These are phyloP conservation scores for Ustilago trichophora DNA, from an alignment of 1,284 basidiomycete genomes.

Conservation along the genomic window DNA sequence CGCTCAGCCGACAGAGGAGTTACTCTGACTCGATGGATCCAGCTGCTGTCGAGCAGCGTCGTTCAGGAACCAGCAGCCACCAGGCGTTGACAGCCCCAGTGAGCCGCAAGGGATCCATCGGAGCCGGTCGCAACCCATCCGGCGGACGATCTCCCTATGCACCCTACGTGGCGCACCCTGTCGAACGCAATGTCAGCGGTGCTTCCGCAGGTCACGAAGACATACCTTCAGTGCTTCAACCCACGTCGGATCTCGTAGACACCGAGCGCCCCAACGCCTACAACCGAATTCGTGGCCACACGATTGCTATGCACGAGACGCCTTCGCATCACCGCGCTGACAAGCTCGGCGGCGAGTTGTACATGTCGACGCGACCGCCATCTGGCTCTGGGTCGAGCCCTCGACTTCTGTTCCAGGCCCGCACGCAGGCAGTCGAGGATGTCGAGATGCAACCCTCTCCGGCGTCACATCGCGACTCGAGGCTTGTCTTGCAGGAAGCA, in stretches of 20 bases:
- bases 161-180: not conserved
- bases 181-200: not conserved
- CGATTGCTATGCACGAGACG: conserved; percentile 20
- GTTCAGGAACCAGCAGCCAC: conserved; percentile 2
- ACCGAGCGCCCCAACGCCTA: not conserved
- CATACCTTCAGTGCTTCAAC: conserved; percentile 36
- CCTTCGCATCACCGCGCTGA: conserved; percentile 8
- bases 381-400: conserved; percentile 6
- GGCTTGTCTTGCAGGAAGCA: conserved; percentile 35
- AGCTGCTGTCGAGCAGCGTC: conserved; percentile 13
- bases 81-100: conserved; percentile 27
- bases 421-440: conserved; percentile 14
- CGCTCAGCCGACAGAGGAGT: conserved; percentile 39
- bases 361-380: not conserved
- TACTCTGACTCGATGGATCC: conserved; percentile 47
- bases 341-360: not conserved
- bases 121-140: not conserved
- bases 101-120: conserved; percentile 25
- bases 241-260: not conserved
- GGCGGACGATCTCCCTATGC: not conserved
- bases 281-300: conserved; percentile 31
- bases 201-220: not conserved
- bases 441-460: conserved; percentile 25
- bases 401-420: conserved; percentile 1
- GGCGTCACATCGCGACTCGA: conserved; percentile 9